Conservation (phyloP, 2,329 filamentous ascomycete genomes). For the Biscogniauxia mediterranea region DNA sequence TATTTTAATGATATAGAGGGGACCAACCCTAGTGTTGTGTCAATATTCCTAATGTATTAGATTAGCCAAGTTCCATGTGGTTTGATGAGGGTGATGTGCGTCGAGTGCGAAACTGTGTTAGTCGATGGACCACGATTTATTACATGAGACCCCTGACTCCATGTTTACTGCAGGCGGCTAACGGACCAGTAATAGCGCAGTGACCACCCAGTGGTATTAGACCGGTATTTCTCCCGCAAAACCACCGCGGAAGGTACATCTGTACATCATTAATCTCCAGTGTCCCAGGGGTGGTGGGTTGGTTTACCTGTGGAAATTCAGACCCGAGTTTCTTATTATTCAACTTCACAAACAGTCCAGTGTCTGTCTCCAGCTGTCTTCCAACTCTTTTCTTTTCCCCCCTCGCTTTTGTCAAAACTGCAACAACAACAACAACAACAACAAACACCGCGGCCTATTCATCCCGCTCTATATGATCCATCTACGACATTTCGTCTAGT, state of each 20-base stretch:
- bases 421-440: not conserved
- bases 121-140: not conserved
- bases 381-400: not conserved
- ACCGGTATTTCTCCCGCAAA: not conserved
- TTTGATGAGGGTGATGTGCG: not conserved
- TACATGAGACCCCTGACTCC: not conserved
- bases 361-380: not conserved
- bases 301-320: not conserved
- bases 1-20: too few relatives aligned
- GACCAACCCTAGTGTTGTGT: too few relatives aligned
- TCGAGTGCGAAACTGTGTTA: not conserved
- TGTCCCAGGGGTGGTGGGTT: not conserved
- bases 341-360: constrained; percentile 1
- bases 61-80: not conserved
- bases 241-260: not conserved
- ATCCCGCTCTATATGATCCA: constrained; percentile 6
- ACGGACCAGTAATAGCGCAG: constrained; percentile 12
- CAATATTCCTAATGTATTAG: too few relatives aligned
- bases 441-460: not conserved
- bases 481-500: not conserved
- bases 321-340: not conserved
- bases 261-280: not conserved
- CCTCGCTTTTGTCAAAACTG: too few relatives aligned
- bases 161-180: constrained; percentile 15
- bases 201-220: not conserved